phyloP scores from a whole-genome alignment of 371 early-diverging fungal genomes.

The Circinella umbellata region DNA sequence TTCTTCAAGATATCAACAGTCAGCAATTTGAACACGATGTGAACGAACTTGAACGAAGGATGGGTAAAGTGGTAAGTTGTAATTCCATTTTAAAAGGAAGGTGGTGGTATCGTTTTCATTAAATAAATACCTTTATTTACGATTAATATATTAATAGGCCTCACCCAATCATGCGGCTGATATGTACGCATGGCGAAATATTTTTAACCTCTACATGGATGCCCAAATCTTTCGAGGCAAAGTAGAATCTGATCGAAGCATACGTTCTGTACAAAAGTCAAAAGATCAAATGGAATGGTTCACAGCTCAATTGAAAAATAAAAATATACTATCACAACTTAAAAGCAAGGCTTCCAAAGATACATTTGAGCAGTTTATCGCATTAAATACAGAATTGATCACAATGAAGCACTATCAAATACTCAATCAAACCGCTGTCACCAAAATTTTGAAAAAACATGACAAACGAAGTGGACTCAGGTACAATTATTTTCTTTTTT shows the following conservation, averaged over 20 bases:
- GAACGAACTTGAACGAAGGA: constrained; percentile 44
- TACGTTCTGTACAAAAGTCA: constrained; percentile 56
- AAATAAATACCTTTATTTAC: too few species aligned
- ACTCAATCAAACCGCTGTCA: constrained; percentile 79
- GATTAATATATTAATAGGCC: constrained; percentile 18
- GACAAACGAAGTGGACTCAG: constrained; percentile 79
- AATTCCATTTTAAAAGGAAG: neutral
- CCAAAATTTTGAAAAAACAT: constrained; percentile 85
- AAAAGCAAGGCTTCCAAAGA: constrained; percentile 48
- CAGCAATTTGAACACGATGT: constrained; percentile 53
- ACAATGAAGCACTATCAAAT: constrained; percentile 72
- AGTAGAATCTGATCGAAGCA: constrained; percentile 49
- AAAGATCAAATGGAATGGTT: constrained; percentile 69
- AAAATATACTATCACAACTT: constrained; percentile 39
- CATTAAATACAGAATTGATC: constrained; percentile 71
- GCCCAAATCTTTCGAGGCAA: constrained; percentile 70
- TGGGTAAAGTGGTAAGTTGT: constrained; percentile 47
- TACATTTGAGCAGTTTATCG: constrained; percentile 62
- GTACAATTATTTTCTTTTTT: constrained; percentile 30
- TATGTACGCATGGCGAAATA: constrained; percentile 75
- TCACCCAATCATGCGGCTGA: constrained; percentile 67
- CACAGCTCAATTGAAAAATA: constrained; percentile 46
- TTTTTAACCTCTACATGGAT: constrained; percentile 72
- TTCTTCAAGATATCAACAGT: constrained; percentile 41
- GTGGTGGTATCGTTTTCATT: too few species aligned